These are phyloP conservation scores for Fomitopsis betulina DNA, from an alignment of 1,284 basidiomycete species.

Conservation along the genomic window DNA sequence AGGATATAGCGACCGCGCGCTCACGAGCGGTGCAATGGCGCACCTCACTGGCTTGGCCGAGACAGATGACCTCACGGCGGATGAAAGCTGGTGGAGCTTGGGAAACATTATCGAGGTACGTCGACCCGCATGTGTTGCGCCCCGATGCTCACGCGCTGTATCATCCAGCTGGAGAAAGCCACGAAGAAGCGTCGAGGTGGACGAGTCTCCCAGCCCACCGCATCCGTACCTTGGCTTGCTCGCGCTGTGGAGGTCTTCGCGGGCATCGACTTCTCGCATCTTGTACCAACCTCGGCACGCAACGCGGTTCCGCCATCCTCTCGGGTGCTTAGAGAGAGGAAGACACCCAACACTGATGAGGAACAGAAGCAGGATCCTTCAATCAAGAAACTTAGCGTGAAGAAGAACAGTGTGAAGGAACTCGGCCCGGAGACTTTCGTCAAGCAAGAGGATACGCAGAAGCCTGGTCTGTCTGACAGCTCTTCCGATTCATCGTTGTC, in stretches of 20 bases:
- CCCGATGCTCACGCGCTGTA: neutral
- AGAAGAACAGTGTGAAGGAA: neutral
- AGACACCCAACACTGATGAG: constrained; percentile 27
- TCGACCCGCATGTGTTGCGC: neutral
- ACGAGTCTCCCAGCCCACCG: constrained; percentile 30
- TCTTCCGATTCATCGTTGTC: neutral
- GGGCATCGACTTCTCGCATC: constrained; percentile 32
- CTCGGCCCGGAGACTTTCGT: neutral
- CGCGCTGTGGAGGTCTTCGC: constrained; percentile 41
- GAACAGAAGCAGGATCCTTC: constrained; percentile 14
- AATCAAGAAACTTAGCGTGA: constrained; percentile 6
- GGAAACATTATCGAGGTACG: constrained; percentile 64
- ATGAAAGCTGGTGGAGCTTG: constrained; percentile 67
- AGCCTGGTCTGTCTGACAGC: neutral
- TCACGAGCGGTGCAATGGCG: constrained; percentile 79
- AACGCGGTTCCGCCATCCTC: constrained; percentile 34
- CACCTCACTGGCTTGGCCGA: constrained; percentile 69
- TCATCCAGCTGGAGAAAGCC: constrained; percentile 61
- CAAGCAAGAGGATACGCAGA: neutral
- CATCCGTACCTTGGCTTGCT: constrained; percentile 51
- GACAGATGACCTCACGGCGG: constrained; percentile 24
- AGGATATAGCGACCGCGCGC: constrained; percentile 88
- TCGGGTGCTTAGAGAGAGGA: constrained; percentile 56
- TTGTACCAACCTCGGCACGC: constrained; percentile 19
- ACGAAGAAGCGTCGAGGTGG: constrained; percentile 58